Percentiles rank a stretch among this genome's conserved stretches.
phyloP scores from a whole-genome alignment of 805 yeast species.

The Metschnikowia continentalis region DNA sequence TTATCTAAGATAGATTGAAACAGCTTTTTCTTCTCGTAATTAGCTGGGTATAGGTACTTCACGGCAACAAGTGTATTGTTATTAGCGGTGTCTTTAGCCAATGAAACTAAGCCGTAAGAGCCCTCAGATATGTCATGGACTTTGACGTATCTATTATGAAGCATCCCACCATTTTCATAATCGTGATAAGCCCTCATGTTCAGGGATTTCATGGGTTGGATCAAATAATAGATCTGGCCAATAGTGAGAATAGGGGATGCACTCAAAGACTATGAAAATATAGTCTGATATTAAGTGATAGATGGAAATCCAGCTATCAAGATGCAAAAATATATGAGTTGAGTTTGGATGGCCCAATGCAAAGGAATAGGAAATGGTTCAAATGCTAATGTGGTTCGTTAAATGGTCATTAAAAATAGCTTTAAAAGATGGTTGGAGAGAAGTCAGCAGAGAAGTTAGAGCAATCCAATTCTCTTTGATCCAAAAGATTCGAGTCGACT shows the following conservation, averaged over 20 bases:
- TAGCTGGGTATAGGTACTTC: conserved; percentile 70
- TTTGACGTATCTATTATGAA: conserved; percentile 61
- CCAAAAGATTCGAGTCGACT: not conserved
- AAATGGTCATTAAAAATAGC: conserved; percentile 3
- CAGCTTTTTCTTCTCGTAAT: conserved; percentile 28
- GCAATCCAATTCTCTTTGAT: not conserved
- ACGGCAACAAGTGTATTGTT: conserved; percentile 65
- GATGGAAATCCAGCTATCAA: not conserved
- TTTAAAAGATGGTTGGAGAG: not conserved
- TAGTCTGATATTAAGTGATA: not conserved
- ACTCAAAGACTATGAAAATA: not conserved
- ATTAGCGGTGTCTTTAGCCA: conserved; percentile 66
- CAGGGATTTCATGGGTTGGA: not conserved
- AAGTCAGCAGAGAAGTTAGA: not conserved
- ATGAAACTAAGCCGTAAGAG: conserved; percentile 85
- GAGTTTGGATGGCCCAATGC: conserved; percentile 1
- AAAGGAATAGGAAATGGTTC: not conserved
- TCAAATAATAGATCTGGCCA: not conserved
- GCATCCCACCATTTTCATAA: conserved; percentile 40
- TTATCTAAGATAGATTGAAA: conserved; percentile 16
- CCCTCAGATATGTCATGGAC: conserved; percentile 83
- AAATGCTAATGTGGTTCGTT: conserved; percentile 4
- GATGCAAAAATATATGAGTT: not conserved
- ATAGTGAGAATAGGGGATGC: not conserved
- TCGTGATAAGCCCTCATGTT: conserved; percentile 38